Base-by-base conservation (phyloP, 805 yeast genomes). In the Cyberlindnera meyerae region DNA sequence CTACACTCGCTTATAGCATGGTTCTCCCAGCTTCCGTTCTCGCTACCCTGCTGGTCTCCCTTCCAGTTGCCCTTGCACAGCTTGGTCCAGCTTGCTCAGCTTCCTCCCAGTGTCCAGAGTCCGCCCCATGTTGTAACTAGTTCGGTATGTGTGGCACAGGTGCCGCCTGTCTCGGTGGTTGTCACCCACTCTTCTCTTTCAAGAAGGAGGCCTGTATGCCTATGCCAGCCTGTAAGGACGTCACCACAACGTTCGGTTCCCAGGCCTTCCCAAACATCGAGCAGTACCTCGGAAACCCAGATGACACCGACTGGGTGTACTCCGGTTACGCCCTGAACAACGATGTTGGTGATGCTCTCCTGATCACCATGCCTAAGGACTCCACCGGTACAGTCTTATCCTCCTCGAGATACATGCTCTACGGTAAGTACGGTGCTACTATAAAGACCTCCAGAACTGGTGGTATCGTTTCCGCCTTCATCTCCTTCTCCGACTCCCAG, bases 401-500 rank as follows among this genome's bases (percentile, higher is more conserved):
- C 1, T 79, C 94, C 4, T 75, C 94, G 6, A 70, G 75, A 54
- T 85, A 75, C 63, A 62, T 89, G 41, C 88, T 95, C 95, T 89
- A 83, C 61, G 97, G 97, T 36, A 82, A 81, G 56, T 71, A 86
- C 28, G 66, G 79, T 29, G 80, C 82, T 31, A 71, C 65, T 31
- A 51, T 88, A 52, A 87, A 81, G 65, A 67, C 93, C 0, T 82
- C 96, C 1, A 83, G 77, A 54, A 71, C 70, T 20, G 69, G 62
- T 7, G 97, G 97, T 69, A 95, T 89, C 27, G 90, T 88, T 41
- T 71, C 94, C 15, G 90, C 95, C 17, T 76, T 80, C 52, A 86
- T 88, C 61, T 61, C 86, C 31, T 81, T 75, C 61, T 84, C 95
- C 6, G 82, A 84, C 56, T 86, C 82, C 26, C 78, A 82, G 67